Evolutionary conservation across 495 filamentous ascomycete species (phyloP), one percentile per base, ranked within the genome.

Genomic region (Chaetomium tenue): DNA sequence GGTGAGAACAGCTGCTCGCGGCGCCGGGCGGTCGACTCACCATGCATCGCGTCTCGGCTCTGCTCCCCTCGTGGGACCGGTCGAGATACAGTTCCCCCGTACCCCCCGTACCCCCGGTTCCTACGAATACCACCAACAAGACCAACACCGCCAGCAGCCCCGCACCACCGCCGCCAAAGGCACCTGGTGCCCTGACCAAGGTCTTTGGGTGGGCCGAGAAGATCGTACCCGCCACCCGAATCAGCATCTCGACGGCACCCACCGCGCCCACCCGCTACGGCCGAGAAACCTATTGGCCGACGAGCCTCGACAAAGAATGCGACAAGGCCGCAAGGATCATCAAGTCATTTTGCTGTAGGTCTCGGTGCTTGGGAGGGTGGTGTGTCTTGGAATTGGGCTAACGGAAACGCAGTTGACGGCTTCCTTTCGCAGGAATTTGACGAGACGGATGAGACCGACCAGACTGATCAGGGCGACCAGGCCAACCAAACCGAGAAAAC

Each of bases 271-370:
- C 46, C 53, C 79, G 82, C 40, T 74, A 68, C 65, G 70, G 68
- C 57, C 70, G 73, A 42, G 91, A 94, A 66, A 86, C 86, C 16
- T 91, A 93, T 72, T 92, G 89, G 88, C 91, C 91, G 28, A 87
- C 89, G 64, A 86, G 84, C 3, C 79, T 94, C 52, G 91, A 93
- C 70, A 89, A 86, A 70, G 91, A 95, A 77, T 87, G 86, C 78
- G 90, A 95, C 74, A 93, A 94, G 78, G 90, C 90, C 22, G 91
- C 91, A 57, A 84, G 91, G 50, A 93, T 95, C 55, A 69, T 95
- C 51, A 86, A 88, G 70, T 90, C 88, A 50, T 95, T 95, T 76
- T 93, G 91, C 80, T 89, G 80, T 82, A 74, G 57, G 80, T 75
- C 18, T 8, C 8, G 33, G 33, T 12, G 33, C n/a, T 20, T 1